These are phyloP conservation scores for Capsicum baccatum DNA, from an alignment of 257 asterid species.

Conservation along the genomic window DNA sequence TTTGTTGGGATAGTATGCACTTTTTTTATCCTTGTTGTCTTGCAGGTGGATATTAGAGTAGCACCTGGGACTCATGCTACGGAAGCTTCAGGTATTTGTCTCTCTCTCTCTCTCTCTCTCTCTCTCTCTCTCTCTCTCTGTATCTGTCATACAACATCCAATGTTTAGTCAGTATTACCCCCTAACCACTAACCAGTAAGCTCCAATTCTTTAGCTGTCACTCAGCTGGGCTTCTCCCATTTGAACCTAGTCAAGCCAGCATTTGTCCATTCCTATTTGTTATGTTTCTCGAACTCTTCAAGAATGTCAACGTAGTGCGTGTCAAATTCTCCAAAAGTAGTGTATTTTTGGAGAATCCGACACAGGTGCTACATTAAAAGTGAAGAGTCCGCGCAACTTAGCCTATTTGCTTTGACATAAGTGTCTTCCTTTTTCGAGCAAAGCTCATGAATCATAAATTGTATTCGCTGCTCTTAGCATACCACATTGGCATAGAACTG, in stretches of 20 bases:
- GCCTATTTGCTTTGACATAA: neutral
- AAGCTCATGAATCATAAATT: neutral
- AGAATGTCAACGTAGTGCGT: too few relatives aligned
- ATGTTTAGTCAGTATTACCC: neutral
- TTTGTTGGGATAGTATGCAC: neutral
- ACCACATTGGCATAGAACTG: neutral
- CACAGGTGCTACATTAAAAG: too few relatives aligned
- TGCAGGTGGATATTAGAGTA: conserved; percentile 87
- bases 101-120: conserved; percentile 38
- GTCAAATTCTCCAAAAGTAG: too few relatives aligned
- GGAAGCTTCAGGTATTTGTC: conserved; percentile 90
- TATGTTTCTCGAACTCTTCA: too few relatives aligned
- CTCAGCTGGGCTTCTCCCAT: neutral
- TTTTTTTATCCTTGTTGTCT: conserved; percentile 22
- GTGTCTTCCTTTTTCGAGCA: neutral
- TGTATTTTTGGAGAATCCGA: too few relatives aligned
- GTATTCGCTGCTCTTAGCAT: neutral
- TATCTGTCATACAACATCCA: neutral
- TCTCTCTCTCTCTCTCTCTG: conserved; percentile 40
- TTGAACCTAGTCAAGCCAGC: neutral
- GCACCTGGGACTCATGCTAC: conserved; percentile 96
- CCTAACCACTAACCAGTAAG: neutral
- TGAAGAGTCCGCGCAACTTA: too few relatives aligned
- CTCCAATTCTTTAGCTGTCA: neutral
- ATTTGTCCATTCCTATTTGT: neutral